Percentiles rank a stretch among this genome's conserved stretches.
Evolutionary conservation across 2,329 filamentous ascomycete genomes (phyloP).

Genomic region (Fusarium abutilonis): DNA sequence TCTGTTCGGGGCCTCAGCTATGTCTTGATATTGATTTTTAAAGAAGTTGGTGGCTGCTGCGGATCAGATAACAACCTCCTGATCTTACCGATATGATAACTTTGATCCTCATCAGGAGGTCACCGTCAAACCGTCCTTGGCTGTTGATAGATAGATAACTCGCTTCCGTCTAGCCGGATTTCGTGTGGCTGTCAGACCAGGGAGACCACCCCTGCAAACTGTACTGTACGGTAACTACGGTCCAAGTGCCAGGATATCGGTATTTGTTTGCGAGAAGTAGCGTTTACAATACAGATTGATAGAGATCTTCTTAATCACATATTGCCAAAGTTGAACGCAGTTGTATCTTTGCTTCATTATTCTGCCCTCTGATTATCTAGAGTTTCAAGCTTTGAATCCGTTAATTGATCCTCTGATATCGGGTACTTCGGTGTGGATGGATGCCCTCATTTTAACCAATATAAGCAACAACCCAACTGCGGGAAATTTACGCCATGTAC

Average conservation of each 20-base stretch:
- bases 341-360: neutral
- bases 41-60: slow-evolving; percentile 4
- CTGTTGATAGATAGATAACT: slow-evolving; percentile 9
- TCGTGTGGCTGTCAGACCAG: slow-evolving; percentile 10
- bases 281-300: no score
- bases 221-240: neutral
- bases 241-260: neutral
- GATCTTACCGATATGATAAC: slow-evolving; percentile 38
- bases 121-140: neutral
- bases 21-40: neutral
- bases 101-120: slow-evolving; percentile 23
- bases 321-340: no score
- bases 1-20: neutral
- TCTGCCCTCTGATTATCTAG: neutral
- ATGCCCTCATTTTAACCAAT: neutral
- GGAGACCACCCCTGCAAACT: no score
- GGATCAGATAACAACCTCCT: slow-evolving; percentile 31
- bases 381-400: neutral
- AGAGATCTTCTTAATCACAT: no score
- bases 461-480: slow-evolving; percentile 14
- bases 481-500: slow-evolving; percentile 19
- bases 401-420: neutral
- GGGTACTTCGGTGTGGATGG: neutral
- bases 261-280: neutral
- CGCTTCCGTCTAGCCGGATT: neutral